Conservation (phyloP, 2,329 filamentous ascomycete genomes). For the Curvularia spicifera region DNA sequence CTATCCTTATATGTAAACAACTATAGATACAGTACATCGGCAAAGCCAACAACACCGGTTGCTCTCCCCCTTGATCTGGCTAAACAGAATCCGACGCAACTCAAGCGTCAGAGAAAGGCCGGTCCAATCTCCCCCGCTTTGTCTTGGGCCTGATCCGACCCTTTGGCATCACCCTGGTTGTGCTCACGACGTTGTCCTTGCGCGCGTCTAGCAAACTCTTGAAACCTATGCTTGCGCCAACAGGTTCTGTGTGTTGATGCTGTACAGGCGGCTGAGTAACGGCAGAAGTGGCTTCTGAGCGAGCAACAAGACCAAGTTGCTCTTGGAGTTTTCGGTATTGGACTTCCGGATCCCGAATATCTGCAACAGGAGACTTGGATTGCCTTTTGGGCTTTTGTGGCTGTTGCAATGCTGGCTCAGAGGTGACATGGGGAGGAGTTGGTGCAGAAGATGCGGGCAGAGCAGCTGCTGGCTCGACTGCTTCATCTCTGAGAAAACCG, state of each 20-base stretch:
- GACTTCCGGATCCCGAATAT: conserved; percentile 16
- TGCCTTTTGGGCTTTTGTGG: not conserved
- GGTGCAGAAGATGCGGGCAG: not conserved
- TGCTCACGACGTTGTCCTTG: not conserved
- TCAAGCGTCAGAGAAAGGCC: not conserved
- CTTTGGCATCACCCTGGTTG: not conserved
- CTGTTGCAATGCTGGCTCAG: not conserved
- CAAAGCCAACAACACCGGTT: not conserved
- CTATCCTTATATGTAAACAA: not conserved
- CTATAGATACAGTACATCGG: not conserved
- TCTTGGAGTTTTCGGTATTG: conserved; percentile 23
- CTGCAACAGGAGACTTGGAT: not conserved
- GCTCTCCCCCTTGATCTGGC: not conserved
- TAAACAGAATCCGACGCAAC: not conserved
- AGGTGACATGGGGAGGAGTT: not conserved
- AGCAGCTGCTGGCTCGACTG: not conserved
- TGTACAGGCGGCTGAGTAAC: not conserved
- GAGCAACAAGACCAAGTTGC: conserved; percentile 14
- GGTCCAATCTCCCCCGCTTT: conserved; percentile 4
- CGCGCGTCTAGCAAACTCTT: conserved; percentile 10
- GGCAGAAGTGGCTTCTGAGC: not conserved
- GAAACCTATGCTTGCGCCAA: conserved; percentile 2
- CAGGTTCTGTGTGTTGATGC: not conserved
- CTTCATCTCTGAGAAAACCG: conserved; percentile 2
- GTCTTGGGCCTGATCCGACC: conserved; percentile 3